These are phyloP conservation scores for Kodamaea nitidulidarum DNA, from an alignment of 805 yeast genomes.

Conservation along the genomic window DNA sequence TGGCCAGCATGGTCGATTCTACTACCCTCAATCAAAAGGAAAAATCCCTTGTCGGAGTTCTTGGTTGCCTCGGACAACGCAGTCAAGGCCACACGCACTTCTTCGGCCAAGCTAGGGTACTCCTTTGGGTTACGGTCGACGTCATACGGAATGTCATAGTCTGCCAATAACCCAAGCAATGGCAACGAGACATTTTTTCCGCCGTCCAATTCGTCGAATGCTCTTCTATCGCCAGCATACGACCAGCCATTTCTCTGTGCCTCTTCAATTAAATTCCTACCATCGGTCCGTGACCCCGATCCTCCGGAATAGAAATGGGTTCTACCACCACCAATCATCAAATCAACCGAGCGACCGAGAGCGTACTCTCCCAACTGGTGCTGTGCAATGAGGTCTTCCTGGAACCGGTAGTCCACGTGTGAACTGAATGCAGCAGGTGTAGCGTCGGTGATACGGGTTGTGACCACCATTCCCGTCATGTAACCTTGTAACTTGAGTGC, in stretches of 20 bases:
- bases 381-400: constrained; percentile 81
- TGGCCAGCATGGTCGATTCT: constrained; percentile 96
- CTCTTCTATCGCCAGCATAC: constrained; percentile 54
- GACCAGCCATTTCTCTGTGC: constrained; percentile 61
- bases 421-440: constrained; percentile 89
- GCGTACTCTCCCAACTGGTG: constrained; percentile 83
- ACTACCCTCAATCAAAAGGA: constrained; percentile 84
- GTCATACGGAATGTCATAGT: constrained; percentile 78
- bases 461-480: constrained; percentile 85
- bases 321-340: constrained; percentile 89
- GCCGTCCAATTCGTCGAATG: constrained; percentile 49
- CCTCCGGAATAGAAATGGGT: constrained; percentile 67
- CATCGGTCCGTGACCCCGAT: constrained; percentile 65
- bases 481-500: constrained; percentile 81
- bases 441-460: constrained; percentile 90
- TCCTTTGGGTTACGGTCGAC: constrained; percentile 60
- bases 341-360: constrained; percentile 74
- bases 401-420: constrained; percentile 70
- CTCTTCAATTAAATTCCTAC: constrained; percentile 60
- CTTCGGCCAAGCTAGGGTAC: constrained; percentile 78
- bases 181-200: constrained; percentile 74
- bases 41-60: constrained; percentile 78
- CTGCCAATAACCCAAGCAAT: constrained; percentile 69
- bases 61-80: constrained; percentile 64
- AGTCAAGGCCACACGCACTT: constrained; percentile 67